Evolutionary conservation across 2,329 filamentous ascomycete genomes (phyloP), one percentile per base, ranked within the genome.

Genomic region (Talaromyces rugulosus): DNA sequence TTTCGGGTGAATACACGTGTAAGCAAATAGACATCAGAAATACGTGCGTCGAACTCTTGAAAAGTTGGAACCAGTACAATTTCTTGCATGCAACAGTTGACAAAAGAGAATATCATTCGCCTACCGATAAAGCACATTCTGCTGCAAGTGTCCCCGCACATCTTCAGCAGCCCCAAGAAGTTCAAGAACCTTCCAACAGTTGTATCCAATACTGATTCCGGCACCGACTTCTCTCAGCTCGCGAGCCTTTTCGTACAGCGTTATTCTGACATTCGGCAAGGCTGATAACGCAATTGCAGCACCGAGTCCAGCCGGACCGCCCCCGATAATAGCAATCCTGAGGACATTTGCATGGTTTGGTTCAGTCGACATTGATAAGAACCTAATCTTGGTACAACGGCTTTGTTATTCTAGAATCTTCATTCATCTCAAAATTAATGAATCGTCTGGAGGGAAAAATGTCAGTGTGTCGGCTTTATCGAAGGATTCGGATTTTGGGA

Each of bases 201-300:
- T 57, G 23, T 57, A 57, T 44, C 55, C 55, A 44, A 57, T 57
- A 12, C 30, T 57, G 16, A 57, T 57, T 47, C 55, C 55, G 7
- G 55, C 55, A 28, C 55, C 55, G 28, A 57, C 55, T 57, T 57
- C 55, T 57, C 55, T 57, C 55, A 57, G 16, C 55, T 57, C 55
- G 55, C 55, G 55, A 28, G 55, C 55, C 9, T 57, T 57, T 57
- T 57, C 55, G 55, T 57, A 57, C 55, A 57, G 33, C n/a, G 18
- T 28, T 57, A 57, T 57, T 36, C 30, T 57, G 36, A 57, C 36
- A 47, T 57, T 42, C 16, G 55, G 55, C 23, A 57, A 28, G 11
- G 18, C 18, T 57, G 55, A 42, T 47, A 57, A 42, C 16, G 55
- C 55, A 57, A 57, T 57, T 28, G 55, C 55, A 42, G 55, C 55